phyloP scores from a whole-genome alignment of 495 filamentous ascomycete species.

The Bacidia rubella region DNA sequence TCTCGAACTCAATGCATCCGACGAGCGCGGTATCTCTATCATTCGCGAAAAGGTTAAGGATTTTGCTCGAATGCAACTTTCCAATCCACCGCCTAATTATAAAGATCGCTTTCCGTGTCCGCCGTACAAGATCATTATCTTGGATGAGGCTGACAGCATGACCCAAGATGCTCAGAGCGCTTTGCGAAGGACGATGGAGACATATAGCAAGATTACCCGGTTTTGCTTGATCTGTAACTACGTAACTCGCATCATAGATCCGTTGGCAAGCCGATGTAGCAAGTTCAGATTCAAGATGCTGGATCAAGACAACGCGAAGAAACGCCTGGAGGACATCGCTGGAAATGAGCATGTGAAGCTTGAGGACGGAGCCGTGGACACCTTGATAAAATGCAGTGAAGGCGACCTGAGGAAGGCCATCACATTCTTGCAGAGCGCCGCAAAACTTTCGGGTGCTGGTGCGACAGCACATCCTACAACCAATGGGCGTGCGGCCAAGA shows the following conservation, averaged over 20 bases:
- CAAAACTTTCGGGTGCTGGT: slow-evolving; percentile 56
- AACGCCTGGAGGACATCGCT: slow-evolving; percentile 68
- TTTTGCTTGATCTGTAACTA: slow-evolving; percentile 99
- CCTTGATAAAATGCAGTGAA: slow-evolving; percentile 74
- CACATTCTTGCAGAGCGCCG: slow-evolving; percentile 87
- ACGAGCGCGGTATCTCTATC: slow-evolving; percentile 94
- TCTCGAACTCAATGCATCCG: slow-evolving; percentile 95
- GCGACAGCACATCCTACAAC: slow-evolving; percentile 23
- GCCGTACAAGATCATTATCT: slow-evolving; percentile 95
- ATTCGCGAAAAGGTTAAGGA: slow-evolving; percentile 98
- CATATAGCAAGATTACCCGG: slow-evolving; percentile 86
- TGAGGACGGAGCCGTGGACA: slow-evolving; percentile 66
- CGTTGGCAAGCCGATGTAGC: slow-evolving; percentile 77
- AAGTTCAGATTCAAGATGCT: slow-evolving; percentile 98
- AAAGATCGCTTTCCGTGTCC: slow-evolving; percentile 76
- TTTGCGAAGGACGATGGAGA: slow-evolving; percentile 91
- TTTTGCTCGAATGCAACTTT: slow-evolving; percentile 88
- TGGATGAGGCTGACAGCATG: slow-evolving; percentile 97
- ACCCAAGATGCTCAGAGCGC: slow-evolving; percentile 96
- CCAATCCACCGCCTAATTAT: slow-evolving; percentile 60
- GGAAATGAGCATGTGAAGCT: slow-evolving; percentile 56
- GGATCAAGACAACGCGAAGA: slow-evolving; percentile 66
- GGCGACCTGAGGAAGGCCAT: slow-evolving; percentile 93
- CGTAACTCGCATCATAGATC: slow-evolving; percentile 94
- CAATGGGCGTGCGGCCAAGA: slow-evolving; percentile 33